A percentile compares a stretch with the other conserved stretches of the same genome.
These are phyloP conservation scores for Quercus glauca DNA, from an alignment of 306 rosid genomes.

Conservation along the genomic window DNA sequence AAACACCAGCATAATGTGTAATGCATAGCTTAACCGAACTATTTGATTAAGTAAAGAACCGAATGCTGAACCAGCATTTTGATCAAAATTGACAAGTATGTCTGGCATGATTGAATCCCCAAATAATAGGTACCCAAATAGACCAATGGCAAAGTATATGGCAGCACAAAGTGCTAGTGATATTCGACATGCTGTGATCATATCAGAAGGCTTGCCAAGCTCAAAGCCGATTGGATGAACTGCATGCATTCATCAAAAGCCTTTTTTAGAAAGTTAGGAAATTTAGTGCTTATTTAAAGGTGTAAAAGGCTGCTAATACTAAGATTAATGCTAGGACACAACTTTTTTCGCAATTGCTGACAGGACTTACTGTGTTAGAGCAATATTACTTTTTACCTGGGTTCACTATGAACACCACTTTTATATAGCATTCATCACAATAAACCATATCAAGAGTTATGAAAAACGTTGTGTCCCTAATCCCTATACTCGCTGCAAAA, in stretches of 20 bases:
- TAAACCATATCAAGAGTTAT: too few species aligned
- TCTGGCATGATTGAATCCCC: constrained; percentile 80
- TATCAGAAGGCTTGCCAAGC: constrained; percentile 65
- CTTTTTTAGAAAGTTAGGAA: background rate
- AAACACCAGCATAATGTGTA: constrained; percentile 85
- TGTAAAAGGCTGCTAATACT: too few species aligned
- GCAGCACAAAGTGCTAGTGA: constrained; percentile 63
- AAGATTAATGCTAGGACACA: too few species aligned
- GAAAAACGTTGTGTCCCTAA: too few species aligned
- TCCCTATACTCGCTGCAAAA: background rate
- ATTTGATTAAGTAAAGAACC: constrained; percentile 61
- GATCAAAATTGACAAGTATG: constrained; percentile 79
- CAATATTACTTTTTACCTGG: too few species aligned
- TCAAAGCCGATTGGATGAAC: constrained; percentile 94
- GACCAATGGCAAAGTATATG: constrained; percentile 63
- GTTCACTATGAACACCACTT: too few species aligned
- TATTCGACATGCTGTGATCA: constrained; percentile 69
- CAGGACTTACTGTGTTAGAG: too few species aligned
- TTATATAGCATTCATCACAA: too few species aligned
- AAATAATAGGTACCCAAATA: constrained; percentile 85
- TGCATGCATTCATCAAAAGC: constrained; percentile 24
- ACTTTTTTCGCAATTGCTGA: too few species aligned
- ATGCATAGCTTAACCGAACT: constrained; percentile 81
- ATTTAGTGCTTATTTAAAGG: too few species aligned
- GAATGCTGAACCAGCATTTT: constrained; percentile 44